A percentile compares a stretch with the other conserved stretches of the same genome.
These are phyloP conservation scores for Zalaria obscura DNA, from an alignment of 2,329 filamentous ascomycete genomes.

Conservation along the genomic window DNA sequence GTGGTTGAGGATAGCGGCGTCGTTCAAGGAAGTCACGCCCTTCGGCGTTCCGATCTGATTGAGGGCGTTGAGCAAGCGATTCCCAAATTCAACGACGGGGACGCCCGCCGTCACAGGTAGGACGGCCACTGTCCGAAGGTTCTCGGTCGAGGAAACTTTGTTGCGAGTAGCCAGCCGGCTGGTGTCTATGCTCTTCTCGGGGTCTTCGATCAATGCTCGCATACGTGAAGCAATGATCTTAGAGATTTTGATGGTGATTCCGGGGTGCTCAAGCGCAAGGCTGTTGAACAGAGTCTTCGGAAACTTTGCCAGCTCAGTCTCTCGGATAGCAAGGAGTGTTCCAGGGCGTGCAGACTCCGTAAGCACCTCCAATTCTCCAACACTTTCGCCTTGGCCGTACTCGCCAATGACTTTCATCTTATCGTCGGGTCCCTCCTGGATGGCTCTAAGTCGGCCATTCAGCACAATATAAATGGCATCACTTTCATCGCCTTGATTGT, in stretches of 20 bases:
- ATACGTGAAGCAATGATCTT: constrained; percentile 96
- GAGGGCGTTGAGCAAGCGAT: constrained; percentile 72
- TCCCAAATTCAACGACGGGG: constrained; percentile 90
- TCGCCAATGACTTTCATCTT: constrained; percentile 79
- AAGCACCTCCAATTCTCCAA: constrained; percentile 91
- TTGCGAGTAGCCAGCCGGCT: constrained; percentile 40
- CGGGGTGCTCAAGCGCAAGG: constrained; percentile 88
- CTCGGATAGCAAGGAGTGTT: constrained; percentile 87
- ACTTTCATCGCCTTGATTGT: constrained; percentile 86
- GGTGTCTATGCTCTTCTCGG: constrained; percentile 37
- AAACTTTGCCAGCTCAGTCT: constrained; percentile 92
- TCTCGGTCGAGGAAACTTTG: constrained; percentile 72
- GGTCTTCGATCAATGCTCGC: constrained; percentile 75
- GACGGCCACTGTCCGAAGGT: constrained; percentile 83
- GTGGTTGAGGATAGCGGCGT: constrained; percentile 87
- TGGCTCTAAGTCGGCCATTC: constrained; percentile 76
- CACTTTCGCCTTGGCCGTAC: constrained; percentile 92
- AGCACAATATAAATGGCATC: constrained; percentile 97
- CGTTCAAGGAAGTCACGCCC: constrained; percentile 82
- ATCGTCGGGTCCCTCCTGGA: constrained; percentile 68
- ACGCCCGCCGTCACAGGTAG: constrained; percentile 83
- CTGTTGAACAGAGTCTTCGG: constrained; percentile 95
- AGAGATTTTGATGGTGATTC: constrained; percentile 97
- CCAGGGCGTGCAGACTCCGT: constrained; percentile 86
- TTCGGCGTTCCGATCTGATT: constrained; percentile 80